Evolutionary conservation across 2,329 filamentous ascomycete species (phyloP), one percentile per base, ranked within the genome.

Genomic region (Sarocladium strictum): DNA sequence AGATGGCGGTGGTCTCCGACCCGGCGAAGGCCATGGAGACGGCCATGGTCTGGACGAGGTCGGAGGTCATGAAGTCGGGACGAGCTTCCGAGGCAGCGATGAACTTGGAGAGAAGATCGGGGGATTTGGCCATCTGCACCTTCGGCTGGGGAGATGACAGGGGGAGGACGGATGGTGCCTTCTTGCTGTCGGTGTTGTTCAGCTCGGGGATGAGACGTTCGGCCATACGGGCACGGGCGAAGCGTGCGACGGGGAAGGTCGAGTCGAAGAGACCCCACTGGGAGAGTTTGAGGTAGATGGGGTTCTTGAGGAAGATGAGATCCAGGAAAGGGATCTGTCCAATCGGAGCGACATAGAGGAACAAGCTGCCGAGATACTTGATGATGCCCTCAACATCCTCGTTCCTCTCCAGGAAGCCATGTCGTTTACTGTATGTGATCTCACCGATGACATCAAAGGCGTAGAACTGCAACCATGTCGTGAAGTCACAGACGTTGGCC

Each of bases 1-100:
- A 83, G 63, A 92, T 92, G 37, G 86, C 88, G 0, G 89, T 93
- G 0, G 89, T 93, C 68, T 94, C 89, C 2, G 82, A 86, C 3
- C 89, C 88, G 0, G 89, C 89, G 60, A 87, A 83, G 0, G 79
- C 79, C 85, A 89, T 89, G 56, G 77, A 51, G 10, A 51, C 47
- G 83, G 84, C 85, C 71, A 87, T 86, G 6, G 85, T 85, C 59
- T 87, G 81, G 11, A 90, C 86, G 9, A 87, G 75, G 3, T 75
- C 76, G 62, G 89, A 83, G 23, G 76, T 83, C 84, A 90, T 89
- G 69, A 90, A 86, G 2, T 85, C 81, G 0, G 86, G 85, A 41
- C 85, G 81, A 17, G 83, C 77, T 61, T 85, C 78, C 47, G 82
- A 80, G 1, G 86, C 85, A 60, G 85, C 81, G 10, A 87, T 78